Conservation (phyloP, 2,329 filamentous ascomycete genomes). For the Fusarium sulawesiense region DNA sequence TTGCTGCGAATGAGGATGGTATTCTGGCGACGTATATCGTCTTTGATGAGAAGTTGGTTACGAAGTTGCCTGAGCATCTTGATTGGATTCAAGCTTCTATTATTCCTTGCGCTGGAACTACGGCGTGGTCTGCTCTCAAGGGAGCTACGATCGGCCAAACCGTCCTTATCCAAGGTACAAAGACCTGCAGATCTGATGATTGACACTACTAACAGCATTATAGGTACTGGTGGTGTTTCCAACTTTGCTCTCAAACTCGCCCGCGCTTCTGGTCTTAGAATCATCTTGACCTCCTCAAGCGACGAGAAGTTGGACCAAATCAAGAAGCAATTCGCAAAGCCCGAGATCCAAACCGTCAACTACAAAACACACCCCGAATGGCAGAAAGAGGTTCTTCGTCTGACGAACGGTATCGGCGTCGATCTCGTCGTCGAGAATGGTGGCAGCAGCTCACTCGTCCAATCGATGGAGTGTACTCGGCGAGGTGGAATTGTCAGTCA, state of each 20-base stretch:
- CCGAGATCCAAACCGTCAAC: slow-evolving; percentile 60
- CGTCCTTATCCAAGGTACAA: slow-evolving; percentile 57
- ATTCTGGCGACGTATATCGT: slow-evolving; percentile 56
- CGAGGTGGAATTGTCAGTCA: slow-evolving; percentile 57
- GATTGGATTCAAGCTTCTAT: slow-evolving; percentile 51
- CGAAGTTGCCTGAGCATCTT: slow-evolving; percentile 52
- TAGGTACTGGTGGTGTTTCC: slow-evolving; percentile 56
- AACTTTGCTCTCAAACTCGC: slow-evolving; percentile 57
- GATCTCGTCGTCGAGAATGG: slow-evolving; percentile 62
- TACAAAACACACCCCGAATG: slow-evolving; percentile 60
- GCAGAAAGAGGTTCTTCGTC: slow-evolving; percentile 56
- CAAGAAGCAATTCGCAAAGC: slow-evolving; percentile 54
- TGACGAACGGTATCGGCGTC: slow-evolving; percentile 58
- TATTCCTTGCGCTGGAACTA: slow-evolving; percentile 58
- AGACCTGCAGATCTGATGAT: rapidly evolving
- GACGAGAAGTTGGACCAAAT: slow-evolving; percentile 60
- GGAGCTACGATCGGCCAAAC: slow-evolving; percentile 53
- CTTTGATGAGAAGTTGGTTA: slow-evolving; percentile 53
- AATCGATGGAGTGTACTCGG: slow-evolving; percentile 54
- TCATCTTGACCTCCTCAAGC: slow-evolving; percentile 64
- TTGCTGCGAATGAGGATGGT: slow-evolving; percentile 58
- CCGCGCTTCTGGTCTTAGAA: slow-evolving; percentile 61
- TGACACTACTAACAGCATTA: background rate
- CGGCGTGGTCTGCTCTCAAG: slow-evolving; percentile 59
- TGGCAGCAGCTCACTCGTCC: slow-evolving; percentile 52